Conservation (phyloP, 2,329 filamentous ascomycete genomes). For the Alternaria ethzedia region DNA sequence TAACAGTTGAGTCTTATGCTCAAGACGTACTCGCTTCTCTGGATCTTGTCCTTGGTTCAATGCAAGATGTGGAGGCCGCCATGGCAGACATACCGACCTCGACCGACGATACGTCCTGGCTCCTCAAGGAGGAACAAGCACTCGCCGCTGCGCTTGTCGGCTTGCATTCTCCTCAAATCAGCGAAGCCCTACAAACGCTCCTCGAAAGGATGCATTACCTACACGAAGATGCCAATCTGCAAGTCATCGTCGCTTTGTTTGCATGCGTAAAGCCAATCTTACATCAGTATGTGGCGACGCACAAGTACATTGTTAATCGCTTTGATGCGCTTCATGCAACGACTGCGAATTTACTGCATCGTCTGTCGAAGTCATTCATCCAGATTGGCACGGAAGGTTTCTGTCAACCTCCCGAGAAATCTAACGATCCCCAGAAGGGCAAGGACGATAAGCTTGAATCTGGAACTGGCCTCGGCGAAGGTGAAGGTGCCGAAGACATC, state of each 20-base stretch:
- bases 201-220: slow-evolving; percentile 56
- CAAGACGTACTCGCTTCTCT: slow-evolving; percentile 67
- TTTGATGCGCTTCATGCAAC: slow-evolving; percentile 71
- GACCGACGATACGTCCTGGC: slow-evolving; percentile 68
- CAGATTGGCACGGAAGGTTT: slow-evolving; percentile 86
- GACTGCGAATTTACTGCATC: slow-evolving; percentile 75
- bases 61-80: slow-evolving; percentile 72
- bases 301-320: slow-evolving; percentile 63
- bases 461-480: slow-evolving; percentile 92
- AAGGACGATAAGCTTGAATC: slow-evolving; percentile 82
- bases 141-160: slow-evolving; percentile 58
- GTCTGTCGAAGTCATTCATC: slow-evolving; percentile 77
- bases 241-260: slow-evolving; percentile 64
- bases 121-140: slow-evolving; percentile 58
- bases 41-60: slow-evolving; percentile 77
- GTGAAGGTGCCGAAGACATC: slow-evolving; percentile 94
- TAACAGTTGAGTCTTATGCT: slow-evolving; percentile 57
- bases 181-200: slow-evolving; percentile 51
- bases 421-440: slow-evolving; percentile 66
- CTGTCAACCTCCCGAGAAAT: slow-evolving; percentile 85
- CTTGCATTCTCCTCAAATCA: slow-evolving; percentile 66
- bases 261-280: slow-evolving; percentile 72
- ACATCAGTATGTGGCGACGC: slow-evolving; percentile 71
- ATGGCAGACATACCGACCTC: slow-evolving; percentile 63
- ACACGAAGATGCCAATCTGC: slow-evolving; percentile 49